phyloP scores from a whole-genome alignment of 2,329 filamentous ascomycete genomes.

The Pseudonectria foliicola region DNA sequence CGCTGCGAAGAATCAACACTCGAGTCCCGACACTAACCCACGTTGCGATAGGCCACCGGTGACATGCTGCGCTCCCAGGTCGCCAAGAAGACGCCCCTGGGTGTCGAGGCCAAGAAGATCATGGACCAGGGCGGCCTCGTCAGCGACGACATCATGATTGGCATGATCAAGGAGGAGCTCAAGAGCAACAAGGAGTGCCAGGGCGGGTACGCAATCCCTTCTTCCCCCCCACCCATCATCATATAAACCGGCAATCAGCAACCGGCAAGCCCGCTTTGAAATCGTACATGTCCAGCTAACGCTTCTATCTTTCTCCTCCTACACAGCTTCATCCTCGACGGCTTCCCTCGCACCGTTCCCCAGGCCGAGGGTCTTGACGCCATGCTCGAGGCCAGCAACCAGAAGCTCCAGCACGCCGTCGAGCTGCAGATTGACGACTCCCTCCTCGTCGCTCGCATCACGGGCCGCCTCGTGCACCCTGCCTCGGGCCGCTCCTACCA shows the following conservation, averaged over 20 bases:
- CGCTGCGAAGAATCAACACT: no score
- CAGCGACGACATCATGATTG: conserved; percentile 98
- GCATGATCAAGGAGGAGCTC: conserved; percentile 98
- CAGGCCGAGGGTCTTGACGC: conserved; percentile 91
- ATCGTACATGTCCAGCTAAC: no score
- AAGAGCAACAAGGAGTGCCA: conserved; percentile 92
- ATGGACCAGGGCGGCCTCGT: conserved; percentile 98
- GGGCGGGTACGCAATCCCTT: conserved; percentile 62
- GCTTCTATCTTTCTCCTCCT: conserved; percentile 7
- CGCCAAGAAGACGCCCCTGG: conserved; percentile 90
- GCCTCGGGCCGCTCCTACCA: conserved; percentile 96
- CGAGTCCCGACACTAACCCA: conserved; percentile 11
- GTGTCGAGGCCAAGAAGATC: conserved; percentile 98
- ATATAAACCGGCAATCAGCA: neutral
- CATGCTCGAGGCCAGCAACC: conserved; percentile 73
- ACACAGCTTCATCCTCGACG: conserved; percentile 90
- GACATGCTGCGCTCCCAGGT: conserved; percentile 99
- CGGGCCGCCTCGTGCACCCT: conserved; percentile 89
- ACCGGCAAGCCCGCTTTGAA: neutral
- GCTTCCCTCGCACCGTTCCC: conserved; percentile 92
- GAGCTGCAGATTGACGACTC: conserved; percentile 96
- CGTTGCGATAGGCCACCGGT: conserved; percentile 68
- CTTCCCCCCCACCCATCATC: conserved; percentile 2
- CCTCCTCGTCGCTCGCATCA: conserved; percentile 91
- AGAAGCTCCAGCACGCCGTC: conserved; percentile 88